Conservation (phyloP, 768 basidiomycete species). For the Lactarius psammicola region DNA sequence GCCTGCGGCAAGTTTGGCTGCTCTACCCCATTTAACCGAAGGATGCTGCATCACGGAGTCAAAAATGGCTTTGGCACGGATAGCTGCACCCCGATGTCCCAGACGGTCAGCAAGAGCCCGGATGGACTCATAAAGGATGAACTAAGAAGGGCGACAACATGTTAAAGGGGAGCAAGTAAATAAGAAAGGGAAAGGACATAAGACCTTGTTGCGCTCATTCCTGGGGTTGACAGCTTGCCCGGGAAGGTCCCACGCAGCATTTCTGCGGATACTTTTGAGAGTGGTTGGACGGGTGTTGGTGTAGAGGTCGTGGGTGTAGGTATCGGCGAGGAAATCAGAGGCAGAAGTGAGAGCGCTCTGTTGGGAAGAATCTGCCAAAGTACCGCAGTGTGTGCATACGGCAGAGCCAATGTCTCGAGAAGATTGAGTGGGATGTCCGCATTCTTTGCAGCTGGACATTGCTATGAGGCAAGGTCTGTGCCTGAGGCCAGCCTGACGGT, state of each 20-base stretch:
- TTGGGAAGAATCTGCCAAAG: constrained; percentile 55
- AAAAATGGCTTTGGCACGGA: constrained; percentile 68
- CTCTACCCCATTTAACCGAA: constrained; percentile 70
- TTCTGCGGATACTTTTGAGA: constrained; percentile 49
- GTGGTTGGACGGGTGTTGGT: constrained; percentile 33
- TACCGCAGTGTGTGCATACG: constrained; percentile 71
- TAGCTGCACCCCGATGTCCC: constrained; percentile 56
- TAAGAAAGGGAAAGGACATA: constrained; percentile 31
- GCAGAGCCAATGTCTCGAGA: constrained; percentile 30
- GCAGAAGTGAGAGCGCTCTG: constrained; percentile 59
- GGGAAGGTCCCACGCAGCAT: constrained; percentile 58
- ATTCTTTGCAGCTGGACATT: constrained; percentile 24
- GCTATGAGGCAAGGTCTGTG: not conserved
- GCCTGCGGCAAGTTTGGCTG: constrained; percentile 65
- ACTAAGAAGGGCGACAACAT: constrained; percentile 37
- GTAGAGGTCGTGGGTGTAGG: constrained; percentile 37
- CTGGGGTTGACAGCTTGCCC: constrained; percentile 66
- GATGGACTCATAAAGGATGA: constrained; percentile 64
- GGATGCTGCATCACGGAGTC: constrained; percentile 58
- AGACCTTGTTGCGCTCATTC: constrained; percentile 61
- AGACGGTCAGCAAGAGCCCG: constrained; percentile 57
- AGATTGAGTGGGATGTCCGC: constrained; percentile 27
- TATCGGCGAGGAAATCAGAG: constrained; percentile 37
- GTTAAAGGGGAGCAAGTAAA: constrained; percentile 22
- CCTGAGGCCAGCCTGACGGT: not conserved